Evolutionary conservation across 2,329 filamentous ascomycete genomes (phyloP).

Genomic region (Parastagonospora nodorum): DNA sequence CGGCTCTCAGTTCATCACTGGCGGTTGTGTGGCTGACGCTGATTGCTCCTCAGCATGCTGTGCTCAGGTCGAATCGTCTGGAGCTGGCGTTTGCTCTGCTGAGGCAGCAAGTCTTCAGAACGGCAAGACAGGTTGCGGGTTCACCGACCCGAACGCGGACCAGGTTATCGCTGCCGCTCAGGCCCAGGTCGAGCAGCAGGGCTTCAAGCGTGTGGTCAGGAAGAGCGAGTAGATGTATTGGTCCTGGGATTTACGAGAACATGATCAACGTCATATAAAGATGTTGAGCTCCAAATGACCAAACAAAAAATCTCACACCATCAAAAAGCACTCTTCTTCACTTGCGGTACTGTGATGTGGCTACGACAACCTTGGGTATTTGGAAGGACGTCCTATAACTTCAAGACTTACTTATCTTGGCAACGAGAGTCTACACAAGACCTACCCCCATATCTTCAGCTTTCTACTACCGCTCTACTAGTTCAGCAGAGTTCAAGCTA

Average conservation of each 20-base stretch:
- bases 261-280: not conserved
- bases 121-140: slow-evolving; percentile 39
- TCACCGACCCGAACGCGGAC: slow-evolving; percentile 33
- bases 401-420: too few species aligned
- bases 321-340: too few species aligned
- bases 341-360: too few species aligned
- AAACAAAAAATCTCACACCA: too few species aligned
- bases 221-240: slow-evolving; percentile 3
- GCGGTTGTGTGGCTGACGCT: slow-evolving; percentile 34
- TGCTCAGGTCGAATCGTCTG: slow-evolving; percentile 22
- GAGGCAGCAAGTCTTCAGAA: slow-evolving; percentile 36
- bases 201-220: slow-evolving; percentile 33
- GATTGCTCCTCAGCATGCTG: slow-evolving; percentile 38
- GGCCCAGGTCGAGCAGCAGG: slow-evolving; percentile 34
- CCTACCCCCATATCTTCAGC: too few species aligned
- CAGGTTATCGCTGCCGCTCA: slow-evolving; percentile 37
- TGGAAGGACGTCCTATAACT: too few species aligned
- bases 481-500: too few species aligned
- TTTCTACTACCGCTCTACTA: too few species aligned
- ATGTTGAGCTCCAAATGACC: too few species aligned
- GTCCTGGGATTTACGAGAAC: not conserved
- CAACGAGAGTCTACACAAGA: too few species aligned
- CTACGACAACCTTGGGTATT: too few species aligned
- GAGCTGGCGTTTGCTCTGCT: slow-evolving; percentile 33
- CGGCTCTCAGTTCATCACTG: slow-evolving; percentile 38